Percentiles rank a stretch among this genome's conserved stretches.
phyloP scores from a whole-genome alignment of 768 basidiomycete genomes.

The Suillus bovinus region DNA sequence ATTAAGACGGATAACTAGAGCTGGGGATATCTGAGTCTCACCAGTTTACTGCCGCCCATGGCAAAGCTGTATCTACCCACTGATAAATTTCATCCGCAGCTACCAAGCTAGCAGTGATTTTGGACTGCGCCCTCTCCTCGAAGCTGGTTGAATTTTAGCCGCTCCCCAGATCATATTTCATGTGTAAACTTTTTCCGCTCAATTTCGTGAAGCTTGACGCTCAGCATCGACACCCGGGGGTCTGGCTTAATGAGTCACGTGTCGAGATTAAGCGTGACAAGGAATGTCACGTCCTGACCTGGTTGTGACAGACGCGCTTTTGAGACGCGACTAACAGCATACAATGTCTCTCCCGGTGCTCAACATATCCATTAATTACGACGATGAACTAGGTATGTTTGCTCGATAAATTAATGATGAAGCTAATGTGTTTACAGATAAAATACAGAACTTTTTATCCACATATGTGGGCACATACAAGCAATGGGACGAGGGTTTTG shows the following conservation, averaged over 20 bases:
- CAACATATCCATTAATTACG: conserved; percentile 64
- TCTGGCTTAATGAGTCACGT: conserved; percentile 1
- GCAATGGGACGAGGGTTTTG: conserved; percentile 67
- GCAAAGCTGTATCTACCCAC: too few species aligned
- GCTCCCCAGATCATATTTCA: too few species aligned
- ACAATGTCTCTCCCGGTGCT: conserved; percentile 68
- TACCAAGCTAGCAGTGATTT: too few species aligned
- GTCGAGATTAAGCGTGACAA: background rate
- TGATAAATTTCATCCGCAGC: too few species aligned
- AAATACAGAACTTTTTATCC: conserved; percentile 70
- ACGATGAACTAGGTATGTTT: conserved; percentile 64
- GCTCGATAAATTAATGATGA: background rate
- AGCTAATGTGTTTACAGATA: conserved; percentile 42
- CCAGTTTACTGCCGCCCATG: too few species aligned
- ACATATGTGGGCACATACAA: conserved; percentile 65
- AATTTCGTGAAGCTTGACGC: too few species aligned
- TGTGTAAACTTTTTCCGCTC: too few species aligned
- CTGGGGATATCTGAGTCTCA: too few species aligned
- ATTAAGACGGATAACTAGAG: background rate
- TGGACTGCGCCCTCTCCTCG: too few species aligned
- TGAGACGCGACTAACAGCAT: conserved; percentile 24
- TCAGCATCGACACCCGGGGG: too few species aligned
- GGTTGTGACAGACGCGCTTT: conserved; percentile 30
- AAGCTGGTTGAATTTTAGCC: too few species aligned
- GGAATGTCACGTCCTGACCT: background rate